phyloP scores from a whole-genome alignment of 192 early-diverging fungal genomes.

The Backusella circina region DNA sequence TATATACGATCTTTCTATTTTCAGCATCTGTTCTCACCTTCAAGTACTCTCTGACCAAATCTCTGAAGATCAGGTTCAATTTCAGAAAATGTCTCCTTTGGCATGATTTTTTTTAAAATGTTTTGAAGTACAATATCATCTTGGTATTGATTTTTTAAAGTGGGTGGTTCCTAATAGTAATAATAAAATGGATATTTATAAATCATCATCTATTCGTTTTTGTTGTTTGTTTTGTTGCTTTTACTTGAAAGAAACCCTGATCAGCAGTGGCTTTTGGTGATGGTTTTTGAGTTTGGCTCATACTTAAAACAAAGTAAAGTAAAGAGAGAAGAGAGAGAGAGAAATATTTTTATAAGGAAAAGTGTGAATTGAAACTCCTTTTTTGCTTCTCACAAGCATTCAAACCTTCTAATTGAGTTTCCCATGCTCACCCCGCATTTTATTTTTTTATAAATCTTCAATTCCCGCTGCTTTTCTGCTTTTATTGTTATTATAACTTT shows the following conservation, averaged over 20 bases:
- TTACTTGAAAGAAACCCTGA: conserved; percentile 29
- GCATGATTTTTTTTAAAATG: conserved; percentile 48
- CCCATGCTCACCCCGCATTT: neutral
- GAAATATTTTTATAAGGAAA: neutral
- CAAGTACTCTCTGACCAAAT: conserved; percentile 36
- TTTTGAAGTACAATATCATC: conserved; percentile 46
- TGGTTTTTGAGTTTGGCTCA: neutral
- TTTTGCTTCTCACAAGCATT: neutral
- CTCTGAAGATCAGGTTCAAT: conserved; percentile 43
- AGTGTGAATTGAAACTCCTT: neutral
- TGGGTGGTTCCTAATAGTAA: conserved; percentile 25
- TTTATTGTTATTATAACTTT: too few relatives aligned
- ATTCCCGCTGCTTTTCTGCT: too few relatives aligned
- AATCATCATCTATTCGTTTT: too few relatives aligned
- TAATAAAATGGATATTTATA: too few relatives aligned
- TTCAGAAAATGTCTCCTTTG: conserved; percentile 35
- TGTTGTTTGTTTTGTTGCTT: neutral
- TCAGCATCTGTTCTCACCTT: conserved; percentile 21
- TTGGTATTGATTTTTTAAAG: conserved; percentile 29
- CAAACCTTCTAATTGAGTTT: neutral
- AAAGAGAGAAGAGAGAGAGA: neutral
- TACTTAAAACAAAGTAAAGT: neutral
- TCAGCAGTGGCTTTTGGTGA: conserved; percentile 20
- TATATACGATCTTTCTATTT: too few relatives aligned
- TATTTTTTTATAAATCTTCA: too few relatives aligned